Base-by-base conservation (phyloP, 148 eudicot species). In the Silene conica region DNA sequence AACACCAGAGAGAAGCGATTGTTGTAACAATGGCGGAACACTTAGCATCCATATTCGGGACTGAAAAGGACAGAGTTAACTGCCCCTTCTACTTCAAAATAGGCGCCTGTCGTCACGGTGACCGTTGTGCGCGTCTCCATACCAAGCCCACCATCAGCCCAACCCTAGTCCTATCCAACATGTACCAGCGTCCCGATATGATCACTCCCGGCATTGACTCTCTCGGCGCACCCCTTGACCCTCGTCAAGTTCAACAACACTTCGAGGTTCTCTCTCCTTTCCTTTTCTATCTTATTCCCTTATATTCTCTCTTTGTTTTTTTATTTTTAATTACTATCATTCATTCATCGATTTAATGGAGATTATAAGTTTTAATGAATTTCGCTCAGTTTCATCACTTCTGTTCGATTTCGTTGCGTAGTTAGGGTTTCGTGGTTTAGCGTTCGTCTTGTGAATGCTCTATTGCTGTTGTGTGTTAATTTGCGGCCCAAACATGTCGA, bases 41-140 rank as follows among this genome's bases (percentile, higher is more conserved):
- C 70, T 77, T 89, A 16, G 95, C 97, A 4, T 89, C 97, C 31
- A 92, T 92, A 68, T 92, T 92, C 70, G 95, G 97, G 1, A 92
- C 94, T 20, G 97, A 92, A 84, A 92, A 92, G 73, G 97, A 92
- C 74, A 82, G 97, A 75, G 97, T 92, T 23, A 92, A 92, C 82
- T 92, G 97, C 63, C 97, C 95, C 0, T 92, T 92, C 74, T 89
- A 92, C 81, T 92, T 92, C 82, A 92, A 92, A 89, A 92, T 92
- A 76, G 97, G 97, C 9, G 97, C 97, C 6, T 92, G 97, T 45
- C 60, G 95, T 26, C 97, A 92, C 67, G 95, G 95, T 0, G 97
- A 92, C 72, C 83, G 95, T 0, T 92, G 97, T 77, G 86, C 94
- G 0, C 77, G 95, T 69, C 92, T 92, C 18, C 97, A 92, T 75